Conservation (phyloP, 2,329 filamentous ascomycete genomes). For the Penicillium crustosum region DNA sequence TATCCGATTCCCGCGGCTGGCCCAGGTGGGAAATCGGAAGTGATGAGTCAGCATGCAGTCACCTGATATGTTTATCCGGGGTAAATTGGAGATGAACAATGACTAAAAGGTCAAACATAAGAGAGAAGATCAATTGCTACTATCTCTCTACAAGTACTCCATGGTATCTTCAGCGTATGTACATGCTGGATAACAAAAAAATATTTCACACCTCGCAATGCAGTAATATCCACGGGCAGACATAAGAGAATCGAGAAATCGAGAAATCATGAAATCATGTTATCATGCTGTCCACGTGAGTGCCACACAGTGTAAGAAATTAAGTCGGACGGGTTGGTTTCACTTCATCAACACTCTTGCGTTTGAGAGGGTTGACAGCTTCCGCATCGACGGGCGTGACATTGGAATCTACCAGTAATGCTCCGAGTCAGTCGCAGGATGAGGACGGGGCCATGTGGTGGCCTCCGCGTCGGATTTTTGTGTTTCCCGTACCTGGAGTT, state of each 20-base stretch:
- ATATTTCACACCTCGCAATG: conserved; percentile 18
- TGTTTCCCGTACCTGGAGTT: conserved; percentile 11
- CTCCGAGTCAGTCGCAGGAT: conserved; percentile 2
- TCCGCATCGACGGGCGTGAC: conserved; percentile 7
- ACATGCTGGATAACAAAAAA: conserved; percentile 19
- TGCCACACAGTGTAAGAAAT: not conserved
- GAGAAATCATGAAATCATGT: conserved; percentile 17
- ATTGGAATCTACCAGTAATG: conserved; percentile 10
- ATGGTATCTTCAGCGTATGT: conserved; percentile 30
- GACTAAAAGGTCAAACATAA: not conserved
- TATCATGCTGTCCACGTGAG: not conserved
- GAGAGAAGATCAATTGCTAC: not conserved
- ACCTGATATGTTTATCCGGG: not conserved
- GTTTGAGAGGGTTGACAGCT: conserved; percentile 37
- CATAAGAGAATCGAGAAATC: conserved; percentile 11
- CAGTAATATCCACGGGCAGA: conserved; percentile 15
- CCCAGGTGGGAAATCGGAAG: not conserved
- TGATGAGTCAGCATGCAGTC: conserved; percentile 2
- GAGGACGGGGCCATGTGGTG: not conserved
- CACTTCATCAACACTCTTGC: conserved; percentile 29
- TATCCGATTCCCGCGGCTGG: conserved; percentile 22
- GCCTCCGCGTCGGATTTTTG: not conserved
- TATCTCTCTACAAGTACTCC: conserved; percentile 7
- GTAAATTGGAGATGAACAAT: too few relatives aligned
- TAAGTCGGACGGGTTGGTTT: not conserved